Evolutionary conservation across 345 rosid species (phyloP).

Genomic region (Barbarea vulgaris): DNA sequence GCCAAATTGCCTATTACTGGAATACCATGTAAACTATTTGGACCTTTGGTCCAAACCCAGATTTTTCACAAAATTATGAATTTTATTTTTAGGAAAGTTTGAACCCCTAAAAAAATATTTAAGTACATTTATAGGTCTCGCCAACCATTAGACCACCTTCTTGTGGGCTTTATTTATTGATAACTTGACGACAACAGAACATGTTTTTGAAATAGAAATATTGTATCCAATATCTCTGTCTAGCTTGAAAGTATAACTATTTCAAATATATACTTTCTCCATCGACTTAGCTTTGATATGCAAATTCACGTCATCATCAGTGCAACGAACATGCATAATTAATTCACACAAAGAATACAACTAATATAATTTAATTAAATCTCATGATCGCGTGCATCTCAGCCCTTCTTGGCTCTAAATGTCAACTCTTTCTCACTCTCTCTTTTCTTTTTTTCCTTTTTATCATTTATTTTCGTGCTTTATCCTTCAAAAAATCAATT

Average conservation of each 20-base stretch:
- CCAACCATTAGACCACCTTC: no score
- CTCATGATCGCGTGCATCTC: neutral
- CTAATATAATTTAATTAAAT: neutral
- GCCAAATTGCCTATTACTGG: no score
- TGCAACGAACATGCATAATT: constrained; percentile 18
- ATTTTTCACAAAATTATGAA: no score
- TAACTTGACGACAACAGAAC: neutral
- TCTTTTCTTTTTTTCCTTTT: neutral
- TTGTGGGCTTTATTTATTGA: no score
- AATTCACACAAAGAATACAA: constrained; percentile 16
- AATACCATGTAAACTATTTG: no score
- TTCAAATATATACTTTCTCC: no score
- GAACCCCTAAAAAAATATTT: no score
- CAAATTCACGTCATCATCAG: constrained; percentile 13
- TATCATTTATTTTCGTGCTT: neutral
- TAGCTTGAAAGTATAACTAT: no score
- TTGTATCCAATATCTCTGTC: neutral
- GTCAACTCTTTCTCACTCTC: constrained; percentile 23
- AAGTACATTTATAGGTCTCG: no score
- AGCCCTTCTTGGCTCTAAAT: constrained; percentile 20
- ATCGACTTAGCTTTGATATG: constrained; percentile 4
- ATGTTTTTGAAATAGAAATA: neutral
- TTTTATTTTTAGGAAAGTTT: no score
- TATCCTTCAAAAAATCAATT: neutral
- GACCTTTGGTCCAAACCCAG: no score